These are phyloP conservation scores for Guillardia theta DNA, from an alignment of 78 protist genomes.

Conservation along the genomic window DNA sequence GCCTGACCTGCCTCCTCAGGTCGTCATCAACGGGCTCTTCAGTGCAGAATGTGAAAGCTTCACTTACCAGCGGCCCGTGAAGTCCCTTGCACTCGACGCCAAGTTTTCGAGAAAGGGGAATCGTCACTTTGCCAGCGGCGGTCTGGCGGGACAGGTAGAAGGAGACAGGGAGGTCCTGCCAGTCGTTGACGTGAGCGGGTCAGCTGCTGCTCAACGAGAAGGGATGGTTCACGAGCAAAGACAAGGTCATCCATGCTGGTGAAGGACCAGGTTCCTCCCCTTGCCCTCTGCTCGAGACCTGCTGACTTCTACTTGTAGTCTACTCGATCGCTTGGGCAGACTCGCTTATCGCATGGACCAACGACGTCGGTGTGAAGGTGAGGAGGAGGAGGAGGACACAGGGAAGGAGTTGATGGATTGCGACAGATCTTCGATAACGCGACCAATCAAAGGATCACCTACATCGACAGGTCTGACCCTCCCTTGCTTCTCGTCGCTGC, in stretches of 20 bases:
- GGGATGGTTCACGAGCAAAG: slow-evolving; percentile 47
- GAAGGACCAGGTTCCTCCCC: slow-evolving; percentile 50
- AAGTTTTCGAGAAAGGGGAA: slow-evolving; percentile 15
- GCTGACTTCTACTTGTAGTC: no score
- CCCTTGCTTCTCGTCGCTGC: neutral
- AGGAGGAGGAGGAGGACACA: neutral
- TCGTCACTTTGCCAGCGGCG: neutral
- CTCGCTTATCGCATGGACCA: slow-evolving; percentile 88
- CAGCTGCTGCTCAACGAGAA: slow-evolving; percentile 14
- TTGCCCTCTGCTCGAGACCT: no score
- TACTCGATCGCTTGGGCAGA: slow-evolving; percentile 72
- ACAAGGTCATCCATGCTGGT: slow-evolving; percentile 68
- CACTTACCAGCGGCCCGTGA: slow-evolving; percentile 24
- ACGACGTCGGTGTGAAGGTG: slow-evolving; percentile 72
- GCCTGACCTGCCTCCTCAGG: neutral
- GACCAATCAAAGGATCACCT: slow-evolving; percentile 68
- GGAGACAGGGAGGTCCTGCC: no score
- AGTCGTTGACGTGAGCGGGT: no score
- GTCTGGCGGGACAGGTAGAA: neutral
- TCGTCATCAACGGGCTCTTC: slow-evolving; percentile 27
- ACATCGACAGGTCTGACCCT: slow-evolving; percentile 63
- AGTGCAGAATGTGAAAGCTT: slow-evolving; percentile 30
- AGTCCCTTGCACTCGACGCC: neutral
- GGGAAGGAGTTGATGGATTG: neutral
- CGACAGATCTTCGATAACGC: slow-evolving; percentile 72